Percentiles rank a stretch among this genome's conserved stretches.
Conservation (phyloP, 768 basidiomycete genomes). For the Suillus occidentalis region DNA sequence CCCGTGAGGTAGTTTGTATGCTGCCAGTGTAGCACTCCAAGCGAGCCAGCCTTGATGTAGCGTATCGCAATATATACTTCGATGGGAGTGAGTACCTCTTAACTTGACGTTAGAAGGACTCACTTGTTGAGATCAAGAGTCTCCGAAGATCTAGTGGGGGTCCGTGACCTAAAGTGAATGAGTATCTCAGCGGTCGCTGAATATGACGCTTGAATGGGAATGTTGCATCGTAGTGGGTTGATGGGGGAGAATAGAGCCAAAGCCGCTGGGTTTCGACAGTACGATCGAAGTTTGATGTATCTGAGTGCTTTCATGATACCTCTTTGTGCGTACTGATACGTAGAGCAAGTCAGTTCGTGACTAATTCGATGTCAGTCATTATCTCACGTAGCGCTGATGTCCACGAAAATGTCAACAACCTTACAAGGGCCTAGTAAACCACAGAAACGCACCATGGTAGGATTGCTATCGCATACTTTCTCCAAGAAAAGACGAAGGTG, state of each 20-base stretch:
- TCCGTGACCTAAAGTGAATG: slow-evolving; percentile 49
- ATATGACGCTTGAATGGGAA: slow-evolving; percentile 50
- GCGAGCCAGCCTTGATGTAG: slow-evolving; percentile 68
- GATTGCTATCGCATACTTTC: slow-evolving; percentile 62
- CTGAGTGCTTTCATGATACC: slow-evolving; percentile 76
- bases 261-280: slow-evolving; percentile 53
- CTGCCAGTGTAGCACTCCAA: slow-evolving; percentile 47
- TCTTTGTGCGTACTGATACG: slow-evolving; percentile 61
- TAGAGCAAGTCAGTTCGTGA: slow-evolving; percentile 1
- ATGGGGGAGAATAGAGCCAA: slow-evolving; percentile 59
- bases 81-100: slow-evolving; percentile 3
- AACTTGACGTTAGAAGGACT: neutral
- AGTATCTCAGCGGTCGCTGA: slow-evolving; percentile 59
- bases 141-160: slow-evolving; percentile 13
- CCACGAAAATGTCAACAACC: slow-evolving; percentile 8
- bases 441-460: slow-evolving; percentile 55
- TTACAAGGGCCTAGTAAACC: neutral
- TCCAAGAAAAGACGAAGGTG: slow-evolving; percentile 61
- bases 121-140: slow-evolving; percentile 1
- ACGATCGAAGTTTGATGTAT: slow-evolving; percentile 80
- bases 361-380: neutral
- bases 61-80: slow-evolving; percentile 56
- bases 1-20: slow-evolving; percentile 49
- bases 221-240: slow-evolving; percentile 63
- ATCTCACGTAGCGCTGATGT: slow-evolving; percentile 57